Evolutionary conservation across 495 filamentous ascomycete genomes (phyloP), one percentile per base, ranked within the genome.

Genomic region (Beverwykella pulmonaria): DNA sequence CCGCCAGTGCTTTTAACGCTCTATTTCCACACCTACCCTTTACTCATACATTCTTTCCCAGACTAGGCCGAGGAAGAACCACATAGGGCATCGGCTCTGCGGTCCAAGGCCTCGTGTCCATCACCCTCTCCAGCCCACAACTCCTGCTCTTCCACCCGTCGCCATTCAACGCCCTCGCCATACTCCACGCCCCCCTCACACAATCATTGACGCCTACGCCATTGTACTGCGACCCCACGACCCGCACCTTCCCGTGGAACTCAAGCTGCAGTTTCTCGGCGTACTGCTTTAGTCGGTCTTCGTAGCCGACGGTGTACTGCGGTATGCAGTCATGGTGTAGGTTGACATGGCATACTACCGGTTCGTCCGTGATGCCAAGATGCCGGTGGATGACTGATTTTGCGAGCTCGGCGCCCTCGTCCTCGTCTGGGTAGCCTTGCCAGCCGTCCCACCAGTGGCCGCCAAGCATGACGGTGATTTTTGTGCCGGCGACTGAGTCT

Each of bases 391-490:
- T 79, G 53, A 93, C 79, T 8, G 78, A 74, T 26, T 81, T 81
- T 19, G 93, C 92, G 83, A 93, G 88, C 1, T 71, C 68, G 29
- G 86, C 77, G 22, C 87, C 91, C 59, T 88, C 79, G 12, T 87
- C 81, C 53, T 86, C 79, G 63, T 84, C 79, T 0, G 90, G 90
- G 47, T 81, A 80, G 41, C 79, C 79, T 25, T 82, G 75, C 81
- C 80, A 85, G 46, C 75, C 81, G 67, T 91, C 85, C 93, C 93
- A 98, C 79, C 88, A 92, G 78, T 97, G 93, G 6, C 94, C 94
- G 54, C 94, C 94, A 23, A 98, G 77, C 90, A 99, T 96, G 55
- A 98, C 90, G 15, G 93, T 97, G 30, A 99, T 75, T 73, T 96
- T 97, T 17, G 92, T 97, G 30, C 91, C 92, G 0, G 76, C 74